Percentiles rank a stretch among this genome's conserved stretches.
These are phyloP conservation scores for Brettanomyces nanus DNA, from an alignment of 805 yeast species.

Conservation along the genomic window DNA sequence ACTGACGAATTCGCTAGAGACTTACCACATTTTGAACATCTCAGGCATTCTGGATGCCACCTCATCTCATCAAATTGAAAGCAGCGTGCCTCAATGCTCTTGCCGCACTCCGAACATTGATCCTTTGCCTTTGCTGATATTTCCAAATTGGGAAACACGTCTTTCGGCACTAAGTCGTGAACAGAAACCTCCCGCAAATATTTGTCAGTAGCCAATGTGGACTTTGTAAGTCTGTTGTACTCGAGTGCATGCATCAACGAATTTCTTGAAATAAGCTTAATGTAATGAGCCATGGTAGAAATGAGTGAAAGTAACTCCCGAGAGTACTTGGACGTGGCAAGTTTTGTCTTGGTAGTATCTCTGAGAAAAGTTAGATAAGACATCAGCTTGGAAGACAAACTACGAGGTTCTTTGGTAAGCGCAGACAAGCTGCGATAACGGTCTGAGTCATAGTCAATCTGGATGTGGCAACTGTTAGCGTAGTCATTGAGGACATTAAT, in stretches of 20 bases:
- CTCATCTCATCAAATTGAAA: conserved; percentile 49
- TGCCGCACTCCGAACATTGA: conserved; percentile 60
- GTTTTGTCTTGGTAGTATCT: conserved; percentile 35
- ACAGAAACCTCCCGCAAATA: conserved; percentile 48
- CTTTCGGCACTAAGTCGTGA: conserved; percentile 34
- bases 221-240: conserved; percentile 47
- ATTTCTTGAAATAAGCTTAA: conserved; percentile 74
- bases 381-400: conserved; percentile 83
- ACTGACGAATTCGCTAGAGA: conserved; percentile 16
- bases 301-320: conserved; percentile 71
- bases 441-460: conserved; percentile 12
- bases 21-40: conserved; percentile 52
- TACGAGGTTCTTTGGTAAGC: conserved; percentile 63
- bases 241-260: conserved; percentile 75
- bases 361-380: conserved; percentile 77
- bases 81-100: conserved; percentile 83
- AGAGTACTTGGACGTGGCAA: conserved; percentile 33
- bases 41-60: conserved; percentile 78
- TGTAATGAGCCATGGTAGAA: conserved; percentile 86
- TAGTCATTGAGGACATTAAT: conserved; percentile 41
- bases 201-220: conserved; percentile 53
- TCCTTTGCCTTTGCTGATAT: conserved; percentile 63
- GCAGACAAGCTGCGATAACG: conserved; percentile 26
- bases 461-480: conserved; percentile 12
- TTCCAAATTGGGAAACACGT: conserved; percentile 33